Evolutionary conservation across 805 yeast genomes (phyloP).

Genomic region (Candida khao-thaluensis): DNA sequence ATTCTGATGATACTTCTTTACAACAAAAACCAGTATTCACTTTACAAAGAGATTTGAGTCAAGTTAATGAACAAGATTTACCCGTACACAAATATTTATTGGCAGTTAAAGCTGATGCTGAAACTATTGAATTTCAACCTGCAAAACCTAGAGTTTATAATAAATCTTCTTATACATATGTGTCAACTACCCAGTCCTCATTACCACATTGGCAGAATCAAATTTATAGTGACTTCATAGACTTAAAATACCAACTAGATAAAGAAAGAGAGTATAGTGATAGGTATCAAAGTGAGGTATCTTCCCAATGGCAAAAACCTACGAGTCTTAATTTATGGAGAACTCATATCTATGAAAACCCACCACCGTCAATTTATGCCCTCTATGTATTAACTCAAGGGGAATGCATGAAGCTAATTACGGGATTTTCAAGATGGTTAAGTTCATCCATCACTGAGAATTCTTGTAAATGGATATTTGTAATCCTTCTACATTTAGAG

Average conservation of each 20-base stretch:
- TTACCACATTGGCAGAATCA: conserved; percentile 6
- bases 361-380: conserved; percentile 29
- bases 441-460: conserved; percentile 26
- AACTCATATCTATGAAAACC: conserved; percentile 23
- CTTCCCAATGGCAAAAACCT: conserved; percentile 17
- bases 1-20: not conserved
- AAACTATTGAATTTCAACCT: conserved; percentile 3
- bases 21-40: conserved; percentile 5
- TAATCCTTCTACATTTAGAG: conserved; percentile 35
- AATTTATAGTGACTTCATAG: conserved; percentile 1
- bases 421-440: conserved; percentile 39
- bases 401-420: conserved; percentile 36
- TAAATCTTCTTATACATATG: not conserved
- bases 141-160: not conserved
- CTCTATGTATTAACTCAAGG: conserved; percentile 13
- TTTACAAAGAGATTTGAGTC: not conserved
- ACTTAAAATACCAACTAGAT: conserved; percentile 1
- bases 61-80: conserved; percentile 1
- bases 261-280: not conserved
- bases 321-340: conserved; percentile 32
- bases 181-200: not conserved
- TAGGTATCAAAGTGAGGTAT: not conserved
- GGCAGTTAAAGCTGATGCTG: conserved; percentile 7
- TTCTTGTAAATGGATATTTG: conserved; percentile 38
- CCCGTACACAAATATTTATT: conserved; percentile 7